phyloP scores from a whole-genome alignment of 768 basidiomycete species.

The Amanita polypyramis region DNA sequence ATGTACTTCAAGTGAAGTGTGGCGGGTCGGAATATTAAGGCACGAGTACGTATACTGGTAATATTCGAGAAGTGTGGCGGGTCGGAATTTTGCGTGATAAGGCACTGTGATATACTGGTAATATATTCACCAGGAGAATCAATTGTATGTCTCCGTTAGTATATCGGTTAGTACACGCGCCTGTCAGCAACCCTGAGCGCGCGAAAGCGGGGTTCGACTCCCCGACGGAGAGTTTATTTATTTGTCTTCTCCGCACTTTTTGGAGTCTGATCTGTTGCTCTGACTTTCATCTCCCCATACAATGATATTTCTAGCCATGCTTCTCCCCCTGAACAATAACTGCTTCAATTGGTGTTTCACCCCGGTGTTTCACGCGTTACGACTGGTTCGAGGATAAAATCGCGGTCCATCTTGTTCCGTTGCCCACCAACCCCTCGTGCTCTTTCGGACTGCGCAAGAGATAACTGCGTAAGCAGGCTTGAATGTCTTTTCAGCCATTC shows the following conservation, averaged over 20 bases:
- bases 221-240: conserved; percentile 6
- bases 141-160: neutral
- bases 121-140: neutral
- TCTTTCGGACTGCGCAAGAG: too few species aligned
- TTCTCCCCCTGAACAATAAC: too few species aligned
- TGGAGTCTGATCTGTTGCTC: too few species aligned
- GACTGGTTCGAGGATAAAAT: neutral
- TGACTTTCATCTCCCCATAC: neutral
- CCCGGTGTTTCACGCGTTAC: neutral
- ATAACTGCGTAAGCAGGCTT: too few species aligned
- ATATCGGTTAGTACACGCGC: conserved; percentile 8
- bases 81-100: too few species aligned
- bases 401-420: neutral
- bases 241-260: neutral
- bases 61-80: too few species aligned
- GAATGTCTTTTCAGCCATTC: too few species aligned
- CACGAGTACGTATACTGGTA: too few species aligned
- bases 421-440: neutral
- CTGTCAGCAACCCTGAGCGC: conserved; percentile 1
- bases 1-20: too few species aligned
- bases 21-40: too few species aligned
- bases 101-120: too few species aligned
- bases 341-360: neutral
- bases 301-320: too few species aligned
- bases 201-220: conserved; percentile 9